phyloP scores from a whole-genome alignment of 2,329 filamentous ascomycete species.

The Annulohypoxylon truncatum region DNA sequence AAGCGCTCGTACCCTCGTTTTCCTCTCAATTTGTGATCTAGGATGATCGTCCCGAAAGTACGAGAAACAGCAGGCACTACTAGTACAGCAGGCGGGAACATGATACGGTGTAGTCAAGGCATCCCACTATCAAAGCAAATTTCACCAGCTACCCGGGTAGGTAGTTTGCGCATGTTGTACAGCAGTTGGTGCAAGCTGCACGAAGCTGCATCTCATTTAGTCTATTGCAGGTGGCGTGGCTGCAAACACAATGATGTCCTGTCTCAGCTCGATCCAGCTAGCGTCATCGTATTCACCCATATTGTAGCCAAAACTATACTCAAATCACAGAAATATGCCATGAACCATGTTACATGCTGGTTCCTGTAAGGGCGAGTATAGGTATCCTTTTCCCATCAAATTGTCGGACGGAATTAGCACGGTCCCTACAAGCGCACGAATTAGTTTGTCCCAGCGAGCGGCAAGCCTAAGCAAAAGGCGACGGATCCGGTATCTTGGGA shows the following conservation, averaged over 20 bases:
- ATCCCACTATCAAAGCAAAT: conserved; percentile 15
- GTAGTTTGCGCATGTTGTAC: conserved; percentile 16
- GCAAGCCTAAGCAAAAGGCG: conserved; percentile 28
- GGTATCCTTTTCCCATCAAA: neutral
- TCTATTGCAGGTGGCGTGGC: conserved; percentile 24
- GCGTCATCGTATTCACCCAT: conserved; percentile 14
- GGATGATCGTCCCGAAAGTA: conserved; percentile 2
- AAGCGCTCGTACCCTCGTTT: conserved; percentile 2
- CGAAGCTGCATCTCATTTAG: conserved; percentile 24
- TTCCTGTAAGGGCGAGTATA: neutral
- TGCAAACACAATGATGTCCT: conserved; percentile 18
- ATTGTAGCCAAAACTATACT: conserved; percentile 4
- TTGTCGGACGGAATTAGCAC: conserved; percentile 13
- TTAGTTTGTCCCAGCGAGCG: conserved; percentile 22
- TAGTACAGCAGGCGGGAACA: neutral
- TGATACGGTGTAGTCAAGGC: conserved; percentile 15
- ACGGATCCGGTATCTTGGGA: conserved; percentile 36
- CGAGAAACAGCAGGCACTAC: conserved; percentile 1
- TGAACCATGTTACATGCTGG: neutral
- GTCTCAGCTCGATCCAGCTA: conserved; percentile 23
- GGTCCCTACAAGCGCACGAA: conserved; percentile 14
- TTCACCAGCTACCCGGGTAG: conserved; percentile 2
- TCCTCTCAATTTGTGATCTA: neutral
- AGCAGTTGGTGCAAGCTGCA: conserved; percentile 32
- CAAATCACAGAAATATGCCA: conserved; percentile 8